phyloP scores from a whole-genome alignment of 2,329 filamentous ascomycete species.

The Myriosclerotinia scirpicola region DNA sequence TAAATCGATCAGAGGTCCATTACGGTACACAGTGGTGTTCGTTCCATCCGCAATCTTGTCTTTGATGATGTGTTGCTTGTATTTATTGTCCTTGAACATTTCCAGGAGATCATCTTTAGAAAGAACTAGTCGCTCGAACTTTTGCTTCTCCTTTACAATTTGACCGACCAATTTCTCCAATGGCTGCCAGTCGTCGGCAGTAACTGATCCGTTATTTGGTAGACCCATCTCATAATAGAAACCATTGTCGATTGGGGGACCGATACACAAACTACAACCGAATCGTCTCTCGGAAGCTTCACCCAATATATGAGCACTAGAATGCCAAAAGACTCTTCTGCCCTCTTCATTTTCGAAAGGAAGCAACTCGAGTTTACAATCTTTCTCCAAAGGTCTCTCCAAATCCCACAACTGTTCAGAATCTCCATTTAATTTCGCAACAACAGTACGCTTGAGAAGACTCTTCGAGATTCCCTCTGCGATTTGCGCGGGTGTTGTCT shows the following conservation, averaged over 20 bases:
- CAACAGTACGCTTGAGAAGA: conserved; percentile 80
- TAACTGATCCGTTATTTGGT: conserved; percentile 67
- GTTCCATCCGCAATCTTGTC: conserved; percentile 88
- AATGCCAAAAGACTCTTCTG: conserved; percentile 98
- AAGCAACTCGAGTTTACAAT: conserved; percentile 80
- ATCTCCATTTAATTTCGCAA: conserved; percentile 78
- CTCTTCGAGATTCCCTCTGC: conserved; percentile 80
- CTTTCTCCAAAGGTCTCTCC: conserved; percentile 83
- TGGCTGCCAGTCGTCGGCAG: conserved; percentile 77
- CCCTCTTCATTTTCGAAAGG: conserved; percentile 73
- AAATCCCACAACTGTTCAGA: conserved; percentile 81
- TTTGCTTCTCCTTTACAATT: conserved; percentile 95
- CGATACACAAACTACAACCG: conserved; percentile 89
- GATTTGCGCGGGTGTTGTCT: conserved; percentile 82
- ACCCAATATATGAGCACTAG: conserved; percentile 91
- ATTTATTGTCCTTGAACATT: conserved; percentile 98
- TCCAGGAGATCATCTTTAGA: conserved; percentile 89
- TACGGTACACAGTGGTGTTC: conserved; percentile 87
- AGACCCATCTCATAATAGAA: conserved; percentile 98
- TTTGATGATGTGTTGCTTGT: conserved; percentile 97
- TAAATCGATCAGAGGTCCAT: conserved; percentile 90
- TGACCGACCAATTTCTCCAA: conserved; percentile 77
- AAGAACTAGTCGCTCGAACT: conserved; percentile 84
- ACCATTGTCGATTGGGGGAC: conserved; percentile 84
- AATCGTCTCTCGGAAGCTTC: conserved; percentile 90